These are phyloP conservation scores for Nitzschia sp. DNA, from an alignment of 108 stramenopile genomes.

Conservation along the genomic window DNA sequence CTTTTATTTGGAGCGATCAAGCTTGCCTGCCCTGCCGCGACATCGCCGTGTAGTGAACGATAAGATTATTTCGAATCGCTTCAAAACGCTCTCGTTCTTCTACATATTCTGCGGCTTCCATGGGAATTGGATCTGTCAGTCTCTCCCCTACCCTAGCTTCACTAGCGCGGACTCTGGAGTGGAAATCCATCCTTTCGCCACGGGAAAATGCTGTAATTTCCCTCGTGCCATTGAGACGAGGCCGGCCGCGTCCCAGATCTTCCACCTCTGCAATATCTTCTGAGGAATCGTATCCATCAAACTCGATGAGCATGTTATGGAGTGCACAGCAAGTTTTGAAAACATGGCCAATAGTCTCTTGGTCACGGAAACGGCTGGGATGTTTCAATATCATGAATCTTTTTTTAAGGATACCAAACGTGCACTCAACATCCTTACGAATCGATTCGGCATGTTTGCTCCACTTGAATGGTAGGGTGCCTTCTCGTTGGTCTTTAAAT, in stretches of 20 bases:
- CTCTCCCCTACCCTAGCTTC: too few relatives aligned
- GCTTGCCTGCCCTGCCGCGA: neutral
- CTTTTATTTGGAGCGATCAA: neutral
- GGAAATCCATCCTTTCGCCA: too few relatives aligned
- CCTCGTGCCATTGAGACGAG: too few relatives aligned
- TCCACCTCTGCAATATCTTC: neutral
- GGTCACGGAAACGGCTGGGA: slow-evolving; percentile 28
- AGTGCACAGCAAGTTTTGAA: slow-evolving; percentile 42
- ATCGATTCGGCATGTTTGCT: slow-evolving; percentile 38
- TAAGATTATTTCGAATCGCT: neutral
- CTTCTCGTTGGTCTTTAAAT: neutral
- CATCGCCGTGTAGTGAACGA: neutral
- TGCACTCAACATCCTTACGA: slow-evolving; percentile 57
- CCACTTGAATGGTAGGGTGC: slow-evolving; percentile 2
- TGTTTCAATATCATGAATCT: slow-evolving; percentile 25
- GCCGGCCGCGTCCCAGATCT: too few relatives aligned
- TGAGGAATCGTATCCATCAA: slow-evolving; percentile 33
- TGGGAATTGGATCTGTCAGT: too few relatives aligned
- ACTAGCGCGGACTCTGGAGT: too few relatives aligned
- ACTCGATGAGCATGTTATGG: slow-evolving; percentile 43
- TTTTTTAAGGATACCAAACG: slow-evolving; percentile 45
- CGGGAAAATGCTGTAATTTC: neutral
- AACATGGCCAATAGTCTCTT: slow-evolving; percentile 20
- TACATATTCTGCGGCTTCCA: neutral
- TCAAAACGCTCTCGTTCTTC: neutral